Evolutionary conservation across 192 early-diverging fungal species (phyloP), one percentile per base, ranked within the genome.

Genomic region (Mortierella hygrophila): DNA sequence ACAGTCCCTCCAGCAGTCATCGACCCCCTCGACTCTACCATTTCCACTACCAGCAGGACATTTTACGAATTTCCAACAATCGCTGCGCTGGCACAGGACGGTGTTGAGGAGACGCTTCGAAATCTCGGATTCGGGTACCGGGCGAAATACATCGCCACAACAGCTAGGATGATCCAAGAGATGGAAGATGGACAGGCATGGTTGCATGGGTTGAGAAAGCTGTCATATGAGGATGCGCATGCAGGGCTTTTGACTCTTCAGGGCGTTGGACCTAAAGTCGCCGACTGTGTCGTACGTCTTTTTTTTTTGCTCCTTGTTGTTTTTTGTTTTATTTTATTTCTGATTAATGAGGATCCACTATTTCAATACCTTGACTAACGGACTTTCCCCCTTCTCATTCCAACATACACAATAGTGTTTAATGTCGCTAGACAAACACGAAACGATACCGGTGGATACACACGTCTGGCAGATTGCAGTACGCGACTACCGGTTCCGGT

Each of bases 381-480:
- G 23, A 44, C 16, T 8, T 13, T 74, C 47, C 20, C 20, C 73
- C 5, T 42, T 71, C 8, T 63, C 40, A 68, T 65, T 49, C 1
- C 70, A 47, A 23, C 46, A 37, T 65, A 49, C 35, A 8, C 49
- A 13, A 41, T 76, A 92, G 77, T 94, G 94, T 70, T 90, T 99
- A 57, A 97, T 97, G 96, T 94, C 95, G 7, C 88, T 99, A 65
- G 97, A 98, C 89, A 97, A 98, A 72, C 79, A 82, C 0, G 91
- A 93, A 16, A 92, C 93, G 0, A 94, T 97, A 29, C 97, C 97
- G 0, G 94, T 99, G 0, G 98, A 99, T 76, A 98, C 97, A 1
- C 98, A 99, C 82, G 97, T 99, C 1, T 97, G 97, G 96, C 95
- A 98, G 87, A 97, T 99, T 55, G 98, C 97, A 2, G 78, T 91